Evolutionary conservation across 371 early-diverging fungal genomes (phyloP), one percentile per base, ranked within the genome.

Genomic region (Rhizoclosmatium hyalinum): DNA sequence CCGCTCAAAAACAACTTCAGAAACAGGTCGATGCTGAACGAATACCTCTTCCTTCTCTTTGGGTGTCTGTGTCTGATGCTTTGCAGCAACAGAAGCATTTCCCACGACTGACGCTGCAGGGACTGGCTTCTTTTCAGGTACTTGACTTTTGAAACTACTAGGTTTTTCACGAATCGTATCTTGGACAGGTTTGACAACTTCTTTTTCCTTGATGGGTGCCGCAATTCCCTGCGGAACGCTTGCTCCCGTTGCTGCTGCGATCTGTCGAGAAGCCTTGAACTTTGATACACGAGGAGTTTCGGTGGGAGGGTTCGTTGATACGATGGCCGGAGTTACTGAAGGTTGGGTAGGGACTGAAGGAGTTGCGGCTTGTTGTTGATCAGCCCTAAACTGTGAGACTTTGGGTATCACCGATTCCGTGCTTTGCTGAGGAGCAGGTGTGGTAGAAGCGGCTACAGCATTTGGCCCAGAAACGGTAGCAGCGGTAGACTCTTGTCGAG

Each of bases 381-480:
- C 55, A 19, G 67, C 67, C 67, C 54, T 67, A 42, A 67, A 67
- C 41, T 46, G 19, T 6, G 67, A 67, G 10, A 67, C 67, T 14
- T 24, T 46, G 21, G 67, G 54, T 14, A 21, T 10, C 17, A 19
- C 17, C 3, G 46, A 17, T 39, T 19, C 53, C 47, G 32, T 32
- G 32, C 32, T 32, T 32, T 32, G 32, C 32, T 32, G 32, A 32
- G 32, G 32, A 32, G 32, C 32, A 32, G 32, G 32, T 32, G 32
- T 32, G 32, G 32, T 32, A 32, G 67, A 67, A 46, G 24, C 67
- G 10, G 54, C 53, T 24, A 10, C 14, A 10, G 39, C 46, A 60
- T 14, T 12, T 24, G 61, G 10, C 54, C 19, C 53, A 47, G 53
- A 47, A 3, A 39, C 43, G 44, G 46, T 41, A 24, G 61, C n/a